These are phyloP conservation scores for Filobasidium wieringae DNA, from an alignment of 768 basidiomycete genomes.

Conservation along the genomic window DNA sequence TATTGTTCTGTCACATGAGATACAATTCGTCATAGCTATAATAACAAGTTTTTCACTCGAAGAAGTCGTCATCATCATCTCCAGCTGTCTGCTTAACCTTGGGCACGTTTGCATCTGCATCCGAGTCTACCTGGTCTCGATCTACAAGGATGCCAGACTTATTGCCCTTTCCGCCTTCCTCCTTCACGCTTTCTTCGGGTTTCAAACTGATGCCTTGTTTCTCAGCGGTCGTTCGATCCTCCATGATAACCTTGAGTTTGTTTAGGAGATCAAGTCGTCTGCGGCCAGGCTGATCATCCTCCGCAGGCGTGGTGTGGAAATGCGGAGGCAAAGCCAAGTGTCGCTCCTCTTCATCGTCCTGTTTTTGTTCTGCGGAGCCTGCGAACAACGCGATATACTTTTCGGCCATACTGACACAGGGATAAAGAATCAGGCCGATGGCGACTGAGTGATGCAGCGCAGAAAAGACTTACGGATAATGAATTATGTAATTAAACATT, in stretches of 20 bases:
- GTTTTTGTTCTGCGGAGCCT: conserved; percentile 11
- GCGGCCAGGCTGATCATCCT: conserved; percentile 9
- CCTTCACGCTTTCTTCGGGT: conserved; percentile 20
- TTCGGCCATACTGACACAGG: conserved; percentile 46
- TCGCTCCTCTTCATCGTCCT: conserved; percentile 3
- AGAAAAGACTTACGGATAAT: conserved; percentile 44
- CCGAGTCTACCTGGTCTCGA: background rate
- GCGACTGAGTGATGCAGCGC: background rate
- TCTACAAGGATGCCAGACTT: background rate
- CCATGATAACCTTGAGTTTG: conserved; percentile 22
- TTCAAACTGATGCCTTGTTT: conserved; percentile 12
- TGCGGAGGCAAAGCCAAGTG: background rate
- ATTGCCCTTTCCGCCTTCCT: conserved; percentile 11
- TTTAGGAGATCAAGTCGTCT: conserved; percentile 21
- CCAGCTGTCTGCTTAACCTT: background rate
- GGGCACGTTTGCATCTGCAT: background rate
- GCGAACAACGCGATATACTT: conserved; percentile 90
- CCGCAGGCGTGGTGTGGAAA: conserved; percentile 1
- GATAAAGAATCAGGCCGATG: background rate
- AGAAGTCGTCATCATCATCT: conserved; percentile 26
- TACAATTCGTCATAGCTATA: too few relatives aligned
- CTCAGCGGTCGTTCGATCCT: conserved; percentile 6
- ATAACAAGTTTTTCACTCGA: too few relatives aligned
- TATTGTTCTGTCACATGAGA: too few relatives aligned
- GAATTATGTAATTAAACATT: conserved; percentile 75